These are phyloP conservation scores for Amaranthus palmeri DNA, from an alignment of 148 eudicot genomes.

Conservation along the genomic window DNA sequence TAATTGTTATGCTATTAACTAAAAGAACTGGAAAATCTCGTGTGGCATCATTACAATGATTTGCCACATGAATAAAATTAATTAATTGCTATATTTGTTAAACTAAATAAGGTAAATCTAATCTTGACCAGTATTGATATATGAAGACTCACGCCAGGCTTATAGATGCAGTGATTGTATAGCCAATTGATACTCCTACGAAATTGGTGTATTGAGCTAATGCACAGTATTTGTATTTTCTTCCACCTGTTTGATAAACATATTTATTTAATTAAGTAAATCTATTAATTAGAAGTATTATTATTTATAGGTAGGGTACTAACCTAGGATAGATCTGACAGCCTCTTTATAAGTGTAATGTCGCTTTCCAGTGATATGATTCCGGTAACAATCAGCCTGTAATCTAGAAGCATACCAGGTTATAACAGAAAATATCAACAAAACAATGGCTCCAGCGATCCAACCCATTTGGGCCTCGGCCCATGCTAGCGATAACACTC, in stretches of 20 bases:
- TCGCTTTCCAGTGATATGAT: conserved; percentile 36
- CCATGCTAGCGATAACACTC: conserved; percentile 62
- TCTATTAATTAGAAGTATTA: background rate
- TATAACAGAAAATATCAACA: conserved; percentile 33
- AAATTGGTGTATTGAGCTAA: conserved; percentile 51
- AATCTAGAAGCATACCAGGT: conserved; percentile 44
- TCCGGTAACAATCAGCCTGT: conserved; percentile 50
- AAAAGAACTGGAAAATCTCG: too few relatives aligned
- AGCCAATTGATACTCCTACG: conserved; percentile 52
- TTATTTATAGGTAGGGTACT: conserved; percentile 6
- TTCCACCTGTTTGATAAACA: conserved; percentile 38
- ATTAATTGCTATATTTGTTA: too few relatives aligned
- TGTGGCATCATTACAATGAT: too few relatives aligned
- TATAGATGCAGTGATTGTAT: conserved; percentile 59
- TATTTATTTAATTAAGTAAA: background rate
- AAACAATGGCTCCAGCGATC: conserved; percentile 47
- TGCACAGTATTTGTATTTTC: conserved; percentile 37
- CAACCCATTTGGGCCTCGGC: conserved; percentile 69
- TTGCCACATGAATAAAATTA: too few relatives aligned
- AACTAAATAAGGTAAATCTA: background rate
- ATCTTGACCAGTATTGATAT: background rate
- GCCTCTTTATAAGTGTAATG: conserved; percentile 45
- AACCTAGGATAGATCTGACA: conserved; percentile 47
- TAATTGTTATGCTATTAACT: too few relatives aligned
- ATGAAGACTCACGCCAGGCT: conserved; percentile 52